phyloP scores from a whole-genome alignment of 2,329 filamentous ascomycete species.

The Iodosphaeria phyllophila region DNA sequence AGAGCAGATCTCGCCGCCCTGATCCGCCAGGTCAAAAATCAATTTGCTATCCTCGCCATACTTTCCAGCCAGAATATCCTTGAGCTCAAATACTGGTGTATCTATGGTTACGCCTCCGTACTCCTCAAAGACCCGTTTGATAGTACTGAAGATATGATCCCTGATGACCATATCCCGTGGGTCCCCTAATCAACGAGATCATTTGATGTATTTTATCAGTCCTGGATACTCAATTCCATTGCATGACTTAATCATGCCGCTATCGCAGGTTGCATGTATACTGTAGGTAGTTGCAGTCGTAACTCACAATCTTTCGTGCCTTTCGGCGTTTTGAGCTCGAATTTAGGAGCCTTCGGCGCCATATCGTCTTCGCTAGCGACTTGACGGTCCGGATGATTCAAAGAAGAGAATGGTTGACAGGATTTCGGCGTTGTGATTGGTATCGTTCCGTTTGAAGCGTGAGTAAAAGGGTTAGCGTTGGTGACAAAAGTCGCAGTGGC shows the following conservation, averaged over 20 bases:
- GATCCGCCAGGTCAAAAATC: conserved; percentile 70
- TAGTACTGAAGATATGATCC: conserved; percentile 54
- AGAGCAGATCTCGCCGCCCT: conserved; percentile 67
- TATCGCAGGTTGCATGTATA: not conserved
- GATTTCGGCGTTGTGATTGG: conserved; percentile 1
- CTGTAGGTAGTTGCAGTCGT: conserved; percentile 3
- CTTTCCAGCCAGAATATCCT: conserved; percentile 54
- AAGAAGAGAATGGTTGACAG: too few species aligned
- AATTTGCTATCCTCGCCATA: conserved; percentile 22
- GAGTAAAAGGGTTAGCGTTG: conserved; percentile 1
- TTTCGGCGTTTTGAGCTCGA: conserved; percentile 75
- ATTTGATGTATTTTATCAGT: too few species aligned
- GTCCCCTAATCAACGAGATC: conserved; percentile 30
- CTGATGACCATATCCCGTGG: conserved; percentile 64
- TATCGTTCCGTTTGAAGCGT: conserved; percentile 1
- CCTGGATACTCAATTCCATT: too few species aligned
- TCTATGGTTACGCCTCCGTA: conserved; percentile 52
- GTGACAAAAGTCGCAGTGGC: not conserved
- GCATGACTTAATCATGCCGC: too few species aligned
- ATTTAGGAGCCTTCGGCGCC: conserved; percentile 25
- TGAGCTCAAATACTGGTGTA: conserved; percentile 56
- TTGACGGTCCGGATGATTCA: too few species aligned
- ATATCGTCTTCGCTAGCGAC: too few species aligned
- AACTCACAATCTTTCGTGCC: conserved; percentile 64
- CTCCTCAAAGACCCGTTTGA: conserved; percentile 27